These are phyloP conservation scores for Suillus fuscotomentosus DNA, from an alignment of 768 basidiomycete genomes.

Conservation along the genomic window DNA sequence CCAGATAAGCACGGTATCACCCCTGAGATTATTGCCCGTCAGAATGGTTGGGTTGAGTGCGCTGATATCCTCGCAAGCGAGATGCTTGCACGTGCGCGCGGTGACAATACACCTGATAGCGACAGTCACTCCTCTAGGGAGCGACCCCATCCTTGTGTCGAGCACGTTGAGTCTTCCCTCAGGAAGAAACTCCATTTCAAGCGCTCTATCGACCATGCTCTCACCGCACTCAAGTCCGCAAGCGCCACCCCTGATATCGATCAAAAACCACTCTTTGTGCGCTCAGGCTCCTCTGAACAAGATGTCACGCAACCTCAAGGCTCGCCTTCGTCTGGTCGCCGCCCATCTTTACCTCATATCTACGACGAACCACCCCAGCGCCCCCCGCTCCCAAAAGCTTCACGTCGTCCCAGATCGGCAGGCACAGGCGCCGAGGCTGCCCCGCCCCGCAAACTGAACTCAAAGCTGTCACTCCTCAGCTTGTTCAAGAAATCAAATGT, in stretches of 20 bases:
- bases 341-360: constrained; percentile 71
- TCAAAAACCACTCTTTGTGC: constrained; percentile 13
- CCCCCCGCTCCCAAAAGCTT: constrained; percentile 31
- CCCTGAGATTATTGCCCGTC: constrained; percentile 78
- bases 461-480: constrained; percentile 73
- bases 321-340: constrained; percentile 36
- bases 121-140: constrained; percentile 9
- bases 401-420: constrained; percentile 67
- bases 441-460: constrained; percentile 48
- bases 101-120: constrained; percentile 27
- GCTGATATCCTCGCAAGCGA: constrained; percentile 70
- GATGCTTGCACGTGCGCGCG: constrained; percentile 56
- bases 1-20: constrained; percentile 92
- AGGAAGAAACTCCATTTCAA: constrained; percentile 67
- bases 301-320: constrained; percentile 9
- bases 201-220: constrained; percentile 73
- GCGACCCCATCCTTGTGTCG: constrained; percentile 25
- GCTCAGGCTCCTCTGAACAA: constrained; percentile 15
- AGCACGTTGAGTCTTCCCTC: constrained; percentile 28
- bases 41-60: constrained; percentile 78
- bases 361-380: constrained; percentile 32
- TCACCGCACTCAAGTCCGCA: constrained; percentile 45
- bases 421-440: constrained; percentile 59
- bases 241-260: constrained; percentile 32
- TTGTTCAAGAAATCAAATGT: constrained; percentile 64